A percentile compares a stretch with the other conserved stretches of the same genome.
Conservation (phyloP, 306 rosid species). For the Inga laurina region DNA sequence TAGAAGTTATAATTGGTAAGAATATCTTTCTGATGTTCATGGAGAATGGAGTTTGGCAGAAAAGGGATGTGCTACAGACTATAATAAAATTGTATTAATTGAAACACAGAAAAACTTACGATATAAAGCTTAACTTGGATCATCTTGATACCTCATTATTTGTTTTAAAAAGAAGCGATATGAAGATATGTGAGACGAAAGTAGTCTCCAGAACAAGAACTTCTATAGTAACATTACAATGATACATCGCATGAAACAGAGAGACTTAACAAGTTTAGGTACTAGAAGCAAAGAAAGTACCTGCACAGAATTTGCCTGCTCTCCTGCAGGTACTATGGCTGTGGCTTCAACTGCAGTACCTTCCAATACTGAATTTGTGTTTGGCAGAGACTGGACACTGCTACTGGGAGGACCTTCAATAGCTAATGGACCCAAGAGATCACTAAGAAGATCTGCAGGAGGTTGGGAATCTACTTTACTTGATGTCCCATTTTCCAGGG, state of each 20-base stretch:
- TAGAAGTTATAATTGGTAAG: neutral
- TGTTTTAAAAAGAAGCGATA: neutral
- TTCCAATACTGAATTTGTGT: constrained; percentile 53
- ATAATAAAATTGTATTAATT: constrained; percentile 21
- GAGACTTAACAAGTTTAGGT: constrained; percentile 14
- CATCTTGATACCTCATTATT: constrained; percentile 18
- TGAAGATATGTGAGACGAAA: neutral
- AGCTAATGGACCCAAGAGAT: constrained; percentile 92
- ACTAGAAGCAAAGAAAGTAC: constrained; percentile 40
- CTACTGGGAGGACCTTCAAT: constrained; percentile 88
- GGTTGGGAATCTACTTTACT: constrained; percentile 60
- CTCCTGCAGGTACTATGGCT: constrained; percentile 94
- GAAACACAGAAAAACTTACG: constrained; percentile 13
- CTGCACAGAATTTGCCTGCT: constrained; percentile 76
- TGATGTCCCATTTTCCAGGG: constrained; percentile 77
- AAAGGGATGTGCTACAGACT: constrained; percentile 14
- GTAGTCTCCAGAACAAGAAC: constrained; percentile 23
- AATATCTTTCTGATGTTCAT: constrained; percentile 29
- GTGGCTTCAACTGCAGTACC: constrained; percentile 60
- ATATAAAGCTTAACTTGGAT: neutral
- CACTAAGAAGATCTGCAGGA: constrained; percentile 74
- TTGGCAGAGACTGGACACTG: constrained; percentile 47
- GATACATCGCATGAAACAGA: constrained; percentile 8
- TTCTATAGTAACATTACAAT: constrained; percentile 9
- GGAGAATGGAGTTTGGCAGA: constrained; percentile 18